These are phyloP conservation scores for Piper betle DNA, from an alignment of 164 flowering plant species.

Conservation along the genomic window DNA sequence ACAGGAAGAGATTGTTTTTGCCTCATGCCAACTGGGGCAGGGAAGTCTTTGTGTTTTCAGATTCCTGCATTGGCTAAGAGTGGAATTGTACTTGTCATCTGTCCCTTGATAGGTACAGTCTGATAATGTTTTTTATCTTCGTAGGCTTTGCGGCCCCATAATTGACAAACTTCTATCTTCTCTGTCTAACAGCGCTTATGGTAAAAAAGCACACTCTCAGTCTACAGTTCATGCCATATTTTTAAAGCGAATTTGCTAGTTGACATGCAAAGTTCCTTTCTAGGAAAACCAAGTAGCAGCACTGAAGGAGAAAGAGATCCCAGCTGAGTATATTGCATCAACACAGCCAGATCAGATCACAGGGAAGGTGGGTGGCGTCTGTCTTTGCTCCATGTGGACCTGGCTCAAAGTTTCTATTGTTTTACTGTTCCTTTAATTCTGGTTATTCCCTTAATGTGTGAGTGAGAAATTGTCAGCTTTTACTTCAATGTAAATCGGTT, in stretches of 20 bases:
- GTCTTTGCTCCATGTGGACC: too few species aligned
- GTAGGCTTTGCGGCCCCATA: conserved; percentile 5
- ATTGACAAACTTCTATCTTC: conserved; percentile 8
- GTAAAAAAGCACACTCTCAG: not conserved
- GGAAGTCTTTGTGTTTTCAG: conserved; percentile 92
- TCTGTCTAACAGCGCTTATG: not conserved
- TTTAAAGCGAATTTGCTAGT: conserved; percentile 6
- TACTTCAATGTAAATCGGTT: not conserved
- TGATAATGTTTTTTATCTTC: conserved; percentile 7
- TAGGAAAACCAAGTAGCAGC: conserved; percentile 91
- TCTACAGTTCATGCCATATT: not conserved
- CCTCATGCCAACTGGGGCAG: conserved; percentile 97
- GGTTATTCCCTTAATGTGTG: too few species aligned
- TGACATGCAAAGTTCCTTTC: conserved; percentile 1
- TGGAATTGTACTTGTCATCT: conserved; percentile 84
- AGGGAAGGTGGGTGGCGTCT: conserved; percentile 40
- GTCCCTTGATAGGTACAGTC: conserved; percentile 75
- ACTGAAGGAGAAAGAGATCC: conserved; percentile 71
- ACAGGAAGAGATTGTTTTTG: conserved; percentile 91
- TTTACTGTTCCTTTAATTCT: too few species aligned
- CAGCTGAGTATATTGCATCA: conserved; percentile 86
- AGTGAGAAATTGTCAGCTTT: too few species aligned
- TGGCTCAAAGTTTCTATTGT: too few species aligned
- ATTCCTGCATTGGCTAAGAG: conserved; percentile 69
- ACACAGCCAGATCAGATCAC: conserved; percentile 38